Evolutionary conservation across 208 protist genomes (phyloP).

Genomic region (Leishmania tarentolae): DNA sequence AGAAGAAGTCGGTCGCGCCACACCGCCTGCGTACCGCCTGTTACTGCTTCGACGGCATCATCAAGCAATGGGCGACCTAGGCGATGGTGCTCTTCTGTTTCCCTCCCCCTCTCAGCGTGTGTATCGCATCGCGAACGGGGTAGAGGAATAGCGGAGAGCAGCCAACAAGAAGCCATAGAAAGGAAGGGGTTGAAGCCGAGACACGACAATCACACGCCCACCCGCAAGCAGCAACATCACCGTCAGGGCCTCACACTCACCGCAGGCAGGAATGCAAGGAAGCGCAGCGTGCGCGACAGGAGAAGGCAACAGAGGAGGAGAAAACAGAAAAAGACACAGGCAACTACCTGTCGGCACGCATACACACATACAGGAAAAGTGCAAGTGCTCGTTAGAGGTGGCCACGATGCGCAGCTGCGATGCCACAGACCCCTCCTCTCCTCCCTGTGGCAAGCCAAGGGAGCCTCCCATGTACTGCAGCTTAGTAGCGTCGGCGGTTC

Average conservation of each 20-base stretch:
- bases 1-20: neutral
- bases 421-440: neutral
- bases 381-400: neutral
- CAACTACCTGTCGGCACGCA: neutral
- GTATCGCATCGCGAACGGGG: neutral
- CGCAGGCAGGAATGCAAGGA: neutral
- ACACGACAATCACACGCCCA: neutral
- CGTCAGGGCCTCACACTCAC: neutral
- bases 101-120: neutral
- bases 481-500: constrained; percentile 43
- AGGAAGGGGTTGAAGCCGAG: neutral
- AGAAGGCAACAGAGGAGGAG: neutral
- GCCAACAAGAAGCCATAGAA: neutral
- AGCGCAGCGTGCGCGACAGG: neutral
- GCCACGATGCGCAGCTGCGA: constrained; percentile 6
- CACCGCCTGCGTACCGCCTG: neutral
- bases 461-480: neutral
- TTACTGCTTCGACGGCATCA: neutral
- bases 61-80: constrained; percentile 3
- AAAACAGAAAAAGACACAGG: neutral
- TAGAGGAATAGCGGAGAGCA: neutral
- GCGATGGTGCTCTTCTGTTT: no score
- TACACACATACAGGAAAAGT: neutral
- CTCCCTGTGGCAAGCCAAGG: neutral
- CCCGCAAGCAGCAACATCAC: neutral